A percentile compares a stretch with the other conserved stretches of the same genome.
Evolutionary conservation across 176 grass and related monocot species (phyloP).

Genomic region (Miscanthus lutarioriparius): DNA sequence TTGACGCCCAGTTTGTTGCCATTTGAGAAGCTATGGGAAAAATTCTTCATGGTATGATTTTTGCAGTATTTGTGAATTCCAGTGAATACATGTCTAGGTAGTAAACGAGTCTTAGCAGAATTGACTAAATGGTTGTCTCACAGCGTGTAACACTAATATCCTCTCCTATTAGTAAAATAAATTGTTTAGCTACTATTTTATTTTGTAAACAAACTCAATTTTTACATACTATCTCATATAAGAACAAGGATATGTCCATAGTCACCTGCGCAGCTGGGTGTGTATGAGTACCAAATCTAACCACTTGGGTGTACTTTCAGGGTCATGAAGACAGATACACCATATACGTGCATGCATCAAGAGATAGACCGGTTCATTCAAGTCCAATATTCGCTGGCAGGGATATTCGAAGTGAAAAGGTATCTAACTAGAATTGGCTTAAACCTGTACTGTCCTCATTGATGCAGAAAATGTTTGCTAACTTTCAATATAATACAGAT

Average conservation of each 20-base stretch:
- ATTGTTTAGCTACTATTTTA: slow-evolving; percentile 6
- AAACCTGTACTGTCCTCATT: background rate
- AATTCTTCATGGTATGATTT: slow-evolving; percentile 87
- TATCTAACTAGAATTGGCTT: slow-evolving; percentile 27
- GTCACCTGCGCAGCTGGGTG: background rate
- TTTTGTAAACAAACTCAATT: background rate
- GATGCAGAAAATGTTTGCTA: background rate
- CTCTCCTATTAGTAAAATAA: background rate
- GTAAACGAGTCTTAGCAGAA: background rate
- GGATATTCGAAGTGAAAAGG: slow-evolving; percentile 94
- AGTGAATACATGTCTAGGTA: background rate
- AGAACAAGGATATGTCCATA: slow-evolving; percentile 2
- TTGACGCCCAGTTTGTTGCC: slow-evolving; percentile 89
- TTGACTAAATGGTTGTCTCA: background rate
- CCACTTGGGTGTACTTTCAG: slow-evolving; percentile 42
- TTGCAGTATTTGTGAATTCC: slow-evolving; percentile 18
- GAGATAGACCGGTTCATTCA: slow-evolving; percentile 64
- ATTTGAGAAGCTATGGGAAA: slow-evolving; percentile 97
- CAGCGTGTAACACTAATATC: background rate
- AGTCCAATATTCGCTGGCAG: slow-evolving; percentile 72
- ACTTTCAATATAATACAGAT: background rate
- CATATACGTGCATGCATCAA: slow-evolving; percentile 94
- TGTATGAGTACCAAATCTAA: slow-evolving; percentile 19
- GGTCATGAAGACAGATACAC: slow-evolving; percentile 96
- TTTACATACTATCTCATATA: slow-evolving; percentile 7